Base-by-base conservation (phyloP, 192 early-diverging fungal genomes). In the Piromyces finnis region DNA sequence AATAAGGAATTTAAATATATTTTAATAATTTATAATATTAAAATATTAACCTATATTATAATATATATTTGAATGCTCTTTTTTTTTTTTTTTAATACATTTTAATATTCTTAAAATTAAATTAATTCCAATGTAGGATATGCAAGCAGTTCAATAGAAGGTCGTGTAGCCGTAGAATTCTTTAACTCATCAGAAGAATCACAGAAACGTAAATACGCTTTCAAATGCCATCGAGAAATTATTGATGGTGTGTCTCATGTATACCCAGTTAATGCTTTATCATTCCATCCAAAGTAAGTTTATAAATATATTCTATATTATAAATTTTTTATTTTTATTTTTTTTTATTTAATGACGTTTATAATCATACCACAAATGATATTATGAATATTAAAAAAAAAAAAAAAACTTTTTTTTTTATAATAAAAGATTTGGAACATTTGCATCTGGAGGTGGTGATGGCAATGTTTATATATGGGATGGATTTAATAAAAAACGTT, bases 371-470 rank as follows among this genome's bases (percentile, higher is more conserved):
- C n/a, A n/a, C n/a, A n/a, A n/a, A n/a, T n/a, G n/a, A n/a, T n/a
- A n/a, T n/a, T n/a, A n/a, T 79, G 77, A 28, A 41, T 81, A 22
- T 81, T 83, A 78, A 82, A 35, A 51, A 28, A 9, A 78, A 29
- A n/a, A n/a, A n/a, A n/a, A n/a, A n/a, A n/a, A n/a, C n/a, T 29
- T 15, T 5, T 12, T 35, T 14, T 26, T 14, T 26, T 14, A 78
- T 22, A 81, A 28, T 59, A 11, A 30, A 84, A 92, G 93, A 16
- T 88, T 94, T 82, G 94, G 94, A 82, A 98, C 95, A 26, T 98
- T 99, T 91, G 96, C 93, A 29, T 94, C 97, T 17, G 97, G 97
- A 51, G 97, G 97, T 29, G 92, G 94, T 1, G 97, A 99, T 84
- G 93, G 95, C 22, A 88, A 91, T 6, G 95, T 98, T 22, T 93